Evolutionary conservation across 805 yeast species (phyloP).

Genomic region (Ogataea nonfermentans): DNA sequence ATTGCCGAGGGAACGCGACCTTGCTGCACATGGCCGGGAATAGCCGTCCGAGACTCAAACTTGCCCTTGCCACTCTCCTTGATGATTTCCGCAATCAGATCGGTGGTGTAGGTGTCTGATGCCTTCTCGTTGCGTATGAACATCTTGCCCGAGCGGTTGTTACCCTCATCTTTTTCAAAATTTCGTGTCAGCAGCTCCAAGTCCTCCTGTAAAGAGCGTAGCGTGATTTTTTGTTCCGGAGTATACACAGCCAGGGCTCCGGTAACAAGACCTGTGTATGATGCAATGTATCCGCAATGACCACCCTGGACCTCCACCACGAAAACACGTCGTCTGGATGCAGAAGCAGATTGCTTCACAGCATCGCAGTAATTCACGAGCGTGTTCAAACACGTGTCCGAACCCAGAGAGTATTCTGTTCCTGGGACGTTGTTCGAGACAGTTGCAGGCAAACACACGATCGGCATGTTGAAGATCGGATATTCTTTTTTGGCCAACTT

Average conservation of each 20-base stretch:
- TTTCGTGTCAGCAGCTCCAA: constrained; percentile 64
- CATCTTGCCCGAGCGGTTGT: constrained; percentile 80
- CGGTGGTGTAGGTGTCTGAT: constrained; percentile 76
- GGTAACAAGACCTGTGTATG: constrained; percentile 76
- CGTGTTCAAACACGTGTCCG: constrained; percentile 93
- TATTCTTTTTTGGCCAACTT: constrained; percentile 72
- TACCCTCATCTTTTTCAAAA: constrained; percentile 73
- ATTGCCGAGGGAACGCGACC: constrained; percentile 94
- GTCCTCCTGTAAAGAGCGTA: constrained; percentile 72
- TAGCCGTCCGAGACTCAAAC: constrained; percentile 90
- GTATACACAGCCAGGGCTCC: constrained; percentile 92
- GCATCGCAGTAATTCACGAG: constrained; percentile 92
- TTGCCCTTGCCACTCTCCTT: constrained; percentile 64
- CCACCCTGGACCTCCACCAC: constrained; percentile 99
- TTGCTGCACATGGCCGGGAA: constrained; percentile 98
- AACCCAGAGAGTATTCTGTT: constrained; percentile 91
- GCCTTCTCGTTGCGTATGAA: constrained; percentile 82
- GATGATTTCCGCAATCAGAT: constrained; percentile 79
- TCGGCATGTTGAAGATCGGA: constrained; percentile 92
- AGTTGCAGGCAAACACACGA: constrained; percentile 92
- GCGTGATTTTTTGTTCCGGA: constrained; percentile 78
- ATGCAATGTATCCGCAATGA: constrained; percentile 89
- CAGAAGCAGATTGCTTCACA: constrained; percentile 90
- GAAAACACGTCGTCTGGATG: constrained; percentile 90
- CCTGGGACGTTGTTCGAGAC: constrained; percentile 99